These are phyloP conservation scores for Mycena amicta DNA, from an alignment of 768 basidiomycete species.

Conservation along the genomic window DNA sequence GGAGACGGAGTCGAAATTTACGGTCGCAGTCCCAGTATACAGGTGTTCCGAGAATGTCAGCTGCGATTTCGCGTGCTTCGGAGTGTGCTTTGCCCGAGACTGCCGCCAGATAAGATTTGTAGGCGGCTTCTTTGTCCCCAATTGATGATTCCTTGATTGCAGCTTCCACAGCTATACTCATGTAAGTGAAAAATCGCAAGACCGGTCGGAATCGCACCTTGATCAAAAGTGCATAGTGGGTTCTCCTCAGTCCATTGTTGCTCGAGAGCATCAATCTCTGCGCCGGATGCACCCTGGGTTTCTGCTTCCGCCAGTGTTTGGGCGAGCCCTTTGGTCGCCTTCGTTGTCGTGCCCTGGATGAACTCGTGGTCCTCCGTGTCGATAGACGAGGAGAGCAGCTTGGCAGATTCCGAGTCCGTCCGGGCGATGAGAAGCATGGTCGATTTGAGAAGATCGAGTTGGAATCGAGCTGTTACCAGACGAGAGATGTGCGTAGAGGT, in stretches of 20 bases:
- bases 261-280: conserved; percentile 75
- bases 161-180: conserved; percentile 54
- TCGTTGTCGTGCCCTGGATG: conserved; percentile 62
- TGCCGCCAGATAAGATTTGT: conserved; percentile 59
- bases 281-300: conserved; percentile 59
- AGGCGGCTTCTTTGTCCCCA: conserved; percentile 55
- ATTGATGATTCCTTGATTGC: conserved; percentile 56
- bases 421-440: conserved; percentile 90
- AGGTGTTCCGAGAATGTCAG: conserved; percentile 66
- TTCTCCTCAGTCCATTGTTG: conserved; percentile 70
- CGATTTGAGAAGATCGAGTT: conserved; percentile 86
- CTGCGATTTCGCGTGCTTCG: conserved; percentile 73
- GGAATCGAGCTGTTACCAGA: conserved; percentile 83
- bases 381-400: conserved; percentile 81
- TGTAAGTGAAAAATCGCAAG: neutral
- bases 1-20: conserved; percentile 38
- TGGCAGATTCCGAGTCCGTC: conserved; percentile 88
- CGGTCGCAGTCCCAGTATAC: conserved; percentile 92
- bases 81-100: conserved; percentile 68
- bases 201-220: conserved; percentile 50
- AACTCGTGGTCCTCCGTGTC: conserved; percentile 83
- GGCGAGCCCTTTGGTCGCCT: conserved; percentile 56
- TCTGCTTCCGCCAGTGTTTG: conserved; percentile 74
- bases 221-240: conserved; percentile 79
- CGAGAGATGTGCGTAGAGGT: conserved; percentile 85